These are phyloP conservation scores for Hyphopichia homilentoma DNA, from an alignment of 805 yeast species.

Conservation along the genomic window DNA sequence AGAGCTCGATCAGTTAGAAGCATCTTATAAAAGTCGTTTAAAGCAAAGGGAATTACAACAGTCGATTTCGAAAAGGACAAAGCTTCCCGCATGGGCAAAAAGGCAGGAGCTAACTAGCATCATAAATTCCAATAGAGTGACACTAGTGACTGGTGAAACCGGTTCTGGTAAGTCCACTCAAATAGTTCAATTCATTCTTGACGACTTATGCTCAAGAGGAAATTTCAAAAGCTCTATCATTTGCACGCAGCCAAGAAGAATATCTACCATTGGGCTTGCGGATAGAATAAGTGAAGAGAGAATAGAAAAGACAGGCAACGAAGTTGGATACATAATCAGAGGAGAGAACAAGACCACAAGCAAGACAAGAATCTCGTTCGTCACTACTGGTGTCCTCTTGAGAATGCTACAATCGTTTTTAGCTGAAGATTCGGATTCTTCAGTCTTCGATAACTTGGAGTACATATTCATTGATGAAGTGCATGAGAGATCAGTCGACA, in stretches of 20 bases:
- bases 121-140: conserved; percentile 58
- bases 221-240: conserved; percentile 59
- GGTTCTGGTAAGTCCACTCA: conserved; percentile 98
- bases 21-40: conserved; percentile 22
- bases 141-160: conserved; percentile 90
- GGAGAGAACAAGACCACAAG: conserved; percentile 73
- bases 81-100: conserved; percentile 83
- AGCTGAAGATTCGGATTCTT: conserved; percentile 12
- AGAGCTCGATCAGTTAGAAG: conserved; percentile 8
- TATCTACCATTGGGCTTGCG: conserved; percentile 91
- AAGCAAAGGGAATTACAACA: conserved; percentile 27
- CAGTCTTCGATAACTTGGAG: conserved; percentile 52
- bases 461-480: conserved; percentile 90
- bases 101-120: conserved; percentile 51
- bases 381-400: conserved; percentile 88
- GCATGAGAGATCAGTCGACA: conserved; percentile 92
- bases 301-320: conserved; percentile 57
- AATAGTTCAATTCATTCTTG: conserved; percentile 84
- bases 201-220: conserved; percentile 48
- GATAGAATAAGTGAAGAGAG: conserved; percentile 90
- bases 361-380: conserved; percentile 73
- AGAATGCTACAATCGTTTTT: conserved; percentile 70
- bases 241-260: conserved; percentile 95
- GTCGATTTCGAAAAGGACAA: conserved; percentile 42
- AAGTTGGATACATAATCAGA: conserved; percentile 85